Base-by-base conservation (phyloP, 768 basidiomycete species). In the Cytidiella melzeri region DNA sequence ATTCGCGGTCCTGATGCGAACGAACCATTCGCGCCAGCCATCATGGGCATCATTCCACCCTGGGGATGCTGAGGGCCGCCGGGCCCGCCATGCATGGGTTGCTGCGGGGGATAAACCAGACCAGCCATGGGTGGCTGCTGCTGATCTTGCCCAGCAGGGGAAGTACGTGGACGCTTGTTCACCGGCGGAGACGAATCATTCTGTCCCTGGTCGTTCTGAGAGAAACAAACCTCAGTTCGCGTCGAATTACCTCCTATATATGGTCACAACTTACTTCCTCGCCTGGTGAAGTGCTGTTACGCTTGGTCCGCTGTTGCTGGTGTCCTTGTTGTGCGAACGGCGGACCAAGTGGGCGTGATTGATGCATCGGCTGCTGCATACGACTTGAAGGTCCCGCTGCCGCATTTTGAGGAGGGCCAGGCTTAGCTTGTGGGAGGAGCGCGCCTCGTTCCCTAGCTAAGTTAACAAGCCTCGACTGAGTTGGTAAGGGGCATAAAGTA, bases 331-430 rank as follows among this genome's bases (percentile, higher is more conserved):
- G 39, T 44, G 61, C 43, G 55, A 44, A 65, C 45, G 67, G 68
- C 48, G 43, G 41, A 15, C 28, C 43, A 4, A 44, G 28, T 28
- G 43, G 52, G 6, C 28, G 40, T 1, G 30, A 40, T 34, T 43
- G 49, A 12, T 67, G 69, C 47, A 66, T 69, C 28, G 66, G 64
- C 42, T 70, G 59, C 38, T 50, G 49, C 48, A 41, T 56, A n/a
- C 45, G 55, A 23, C 56, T 59, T 5, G 79, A 73, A 45, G 80
- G 71, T 18, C 76, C 67, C 30, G 68, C 60, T 46, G 67, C 52
- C 47, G 73, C 68, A 59, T 74, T 71, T 40, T 65, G 63, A n/a
- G 57, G 54, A 18, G 50, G 63, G 23, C 65, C 68, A 38, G 65
- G 51, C 50, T 12, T 43, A 21, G 43, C 44, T 37, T 28, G n/a